Percentiles rank a stretch among this genome's conserved stretches.
These are phyloP conservation scores for Venturia nashicola DNA, from an alignment of 2,329 filamentous ascomycete genomes.

Conservation along the genomic window DNA sequence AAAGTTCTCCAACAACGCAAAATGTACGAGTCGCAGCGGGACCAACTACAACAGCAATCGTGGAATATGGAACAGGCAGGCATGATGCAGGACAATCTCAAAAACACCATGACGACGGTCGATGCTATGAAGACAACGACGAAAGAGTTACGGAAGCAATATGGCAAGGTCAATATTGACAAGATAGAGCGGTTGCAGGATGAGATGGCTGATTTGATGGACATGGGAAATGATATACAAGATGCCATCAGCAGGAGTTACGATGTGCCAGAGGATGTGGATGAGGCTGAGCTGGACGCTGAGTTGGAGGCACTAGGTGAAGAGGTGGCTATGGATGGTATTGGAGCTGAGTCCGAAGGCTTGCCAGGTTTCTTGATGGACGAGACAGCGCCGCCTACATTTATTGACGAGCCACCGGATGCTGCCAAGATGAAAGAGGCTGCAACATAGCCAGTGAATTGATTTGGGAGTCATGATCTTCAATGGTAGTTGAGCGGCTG, in stretches of 20 bases:
- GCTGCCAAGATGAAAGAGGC: constrained; percentile 71
- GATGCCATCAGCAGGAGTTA: constrained; percentile 85
- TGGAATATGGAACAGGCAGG: constrained; percentile 99
- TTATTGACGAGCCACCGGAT: constrained; percentile 83
- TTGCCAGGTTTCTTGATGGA: constrained; percentile 83
- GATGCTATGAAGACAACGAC: constrained; percentile 96
- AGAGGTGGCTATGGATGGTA: constrained; percentile 77
- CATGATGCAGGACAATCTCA: constrained; percentile 97
- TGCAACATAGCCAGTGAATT: constrained; percentile 24
- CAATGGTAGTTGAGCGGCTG: background rate
- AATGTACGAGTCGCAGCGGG: constrained; percentile 85
- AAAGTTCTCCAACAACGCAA: constrained; percentile 90
- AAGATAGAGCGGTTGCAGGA: constrained; percentile 97
- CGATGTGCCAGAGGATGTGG: constrained; percentile 91
- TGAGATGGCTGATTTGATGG: constrained; percentile 97
- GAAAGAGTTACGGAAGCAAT: constrained; percentile 83
- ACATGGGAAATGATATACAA: constrained; percentile 96
- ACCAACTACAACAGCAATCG: constrained; percentile 84
- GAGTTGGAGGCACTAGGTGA: constrained; percentile 90
- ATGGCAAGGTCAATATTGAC: constrained; percentile 93
- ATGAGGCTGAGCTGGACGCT: constrained; percentile 91
- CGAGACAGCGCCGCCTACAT: constrained; percentile 63
- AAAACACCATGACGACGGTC: constrained; percentile 96
- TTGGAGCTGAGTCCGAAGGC: constrained; percentile 41
- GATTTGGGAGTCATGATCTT: background rate